phyloP scores from a whole-genome alignment of 2,329 filamentous ascomycete species.

The Alternaria brassicicola region DNA sequence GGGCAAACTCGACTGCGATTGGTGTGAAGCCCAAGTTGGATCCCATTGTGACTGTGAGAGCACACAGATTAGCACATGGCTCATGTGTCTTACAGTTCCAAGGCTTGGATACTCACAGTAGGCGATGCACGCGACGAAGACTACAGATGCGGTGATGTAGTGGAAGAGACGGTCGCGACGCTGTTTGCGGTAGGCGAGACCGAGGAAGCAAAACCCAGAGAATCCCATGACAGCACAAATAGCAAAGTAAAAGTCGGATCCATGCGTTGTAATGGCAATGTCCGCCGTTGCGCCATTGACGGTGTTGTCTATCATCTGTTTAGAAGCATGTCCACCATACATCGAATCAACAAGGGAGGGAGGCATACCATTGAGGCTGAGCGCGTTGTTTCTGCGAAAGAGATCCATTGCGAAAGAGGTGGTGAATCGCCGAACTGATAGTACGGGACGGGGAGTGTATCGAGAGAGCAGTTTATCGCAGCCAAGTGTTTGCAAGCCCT shows the following conservation, averaged over 20 bases:
- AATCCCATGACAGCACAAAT: conserved; percentile 65
- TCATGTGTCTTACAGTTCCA: background rate
- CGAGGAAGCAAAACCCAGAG: conserved; percentile 61
- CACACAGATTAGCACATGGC: background rate
- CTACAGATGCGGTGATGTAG: conserved; percentile 66
- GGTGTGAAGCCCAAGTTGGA: conserved; percentile 68
- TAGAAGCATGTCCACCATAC: background rate
- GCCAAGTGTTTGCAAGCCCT: background rate
- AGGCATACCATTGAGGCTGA: conserved; percentile 29
- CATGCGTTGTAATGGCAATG: conserved; percentile 64
- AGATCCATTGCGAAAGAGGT: conserved; percentile 10
- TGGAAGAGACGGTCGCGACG: conserved; percentile 66
- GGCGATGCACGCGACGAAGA: conserved; percentile 64
- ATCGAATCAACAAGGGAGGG: background rate
- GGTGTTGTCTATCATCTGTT: conserved; percentile 43
- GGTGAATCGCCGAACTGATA: background rate
- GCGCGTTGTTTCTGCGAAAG: conserved; percentile 27
- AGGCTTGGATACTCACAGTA: conserved; percentile 53
- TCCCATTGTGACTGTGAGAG: conserved; percentile 61
- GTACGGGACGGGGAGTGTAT: background rate
- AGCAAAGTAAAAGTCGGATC: conserved; percentile 68
- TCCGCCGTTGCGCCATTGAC: conserved; percentile 57
- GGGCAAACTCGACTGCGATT: conserved; percentile 66
- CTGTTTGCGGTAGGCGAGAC: conserved; percentile 59
- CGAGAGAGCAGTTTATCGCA: background rate